Evolutionary conservation across 768 basidiomycete species (phyloP), one percentile per base, ranked within the genome.

Genomic region (Hygrocybe punicea): DNA sequence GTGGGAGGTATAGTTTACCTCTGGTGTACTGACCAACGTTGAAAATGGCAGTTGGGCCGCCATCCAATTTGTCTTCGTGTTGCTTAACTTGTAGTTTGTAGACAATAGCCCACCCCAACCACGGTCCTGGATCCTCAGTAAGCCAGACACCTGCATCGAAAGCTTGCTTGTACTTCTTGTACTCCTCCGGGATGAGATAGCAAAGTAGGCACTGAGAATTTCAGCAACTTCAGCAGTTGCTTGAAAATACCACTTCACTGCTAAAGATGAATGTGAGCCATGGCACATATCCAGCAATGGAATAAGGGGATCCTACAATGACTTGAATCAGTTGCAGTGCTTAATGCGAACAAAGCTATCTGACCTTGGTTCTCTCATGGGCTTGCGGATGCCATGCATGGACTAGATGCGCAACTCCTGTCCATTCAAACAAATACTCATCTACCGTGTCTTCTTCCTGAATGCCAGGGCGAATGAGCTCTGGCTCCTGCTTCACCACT

Each of bases 121-220:
- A 92, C 14, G 91, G 91, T 33, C 86, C 67, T 63, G 93, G 90
- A 70, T 93, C 91, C 67, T 93, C 90, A 3, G 17, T n/a, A 14
- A 50, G 25, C 54, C 54, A 55, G 23, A 55, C 54, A 13, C 54
- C 54, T 23, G 54, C 54, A 29, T 55, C 46, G 44, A 55, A 55
- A 19, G 54, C 54, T 23, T 25, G 16, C 47, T 50, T 19, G 23
- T 55, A 55, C 24, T 21, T 51, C 17, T 16, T n/a, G 16, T 55
- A 50, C 5, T 52, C 24, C 8, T 50, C 23, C 10, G 54, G 54
- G 16, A 51, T 7, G 24, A 7, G 21, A 33, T 23, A 24, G 24
- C 33, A 35, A 51, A 51, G 25, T 51, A 51, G 8, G 21, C 24
- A 35, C 11, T 21, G 9, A 51, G 21, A 10, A 51, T 25, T 9